Evolutionary conservation across 140 eudicot species (phyloP), one percentile per base, ranked within the genome.

Genomic region (Oenanthe javanica): DNA sequence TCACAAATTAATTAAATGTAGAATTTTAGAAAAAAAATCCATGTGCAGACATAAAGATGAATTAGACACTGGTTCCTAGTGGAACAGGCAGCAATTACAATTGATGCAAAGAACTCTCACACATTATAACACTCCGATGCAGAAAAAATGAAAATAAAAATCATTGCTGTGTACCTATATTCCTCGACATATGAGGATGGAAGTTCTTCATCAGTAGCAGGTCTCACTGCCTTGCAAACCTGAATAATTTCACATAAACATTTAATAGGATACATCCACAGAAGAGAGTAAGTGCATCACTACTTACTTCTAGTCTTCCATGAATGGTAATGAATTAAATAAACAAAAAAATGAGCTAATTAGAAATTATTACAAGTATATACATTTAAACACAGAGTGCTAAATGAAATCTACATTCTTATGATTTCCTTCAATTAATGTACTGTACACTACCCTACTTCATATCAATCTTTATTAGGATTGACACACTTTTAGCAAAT

Each of bases 121-220:
- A 72, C 21, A 18, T 38, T 43, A 8, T n/a, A 67, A 31, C 36
- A 42, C 76, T 73, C 77, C 59, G 46, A 49, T 69, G 47, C 66
- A n/a, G 77, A 36, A 66, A 46, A 57, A 12, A 57, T 23, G 11
- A 77, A 15, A 19, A 49, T 70, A 46, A 55, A 69, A 48, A 25
- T 27, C 64, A 71, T 25, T 45, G 48, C 79, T 76, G 67, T 77
- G 75, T 86, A 96, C 99, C 99, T 85, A 72, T 91, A 96, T 83
- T 96, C 99, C 83, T 96, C 98, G 66, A 93, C 84, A 74, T 86
- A 96, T 11, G 89, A 78, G n/a, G 97, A 88, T 69, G 98, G 96
- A 86, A 96, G 99, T 87, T 96, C 99, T 70, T 96, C 98, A 77
- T 96, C 97, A 79, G 72, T 87, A 67, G 99, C 99, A 57, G 97